Base-by-base conservation (phyloP, 2,329 filamentous ascomycete species). In the Phaeosphaeria sp. region DNA sequence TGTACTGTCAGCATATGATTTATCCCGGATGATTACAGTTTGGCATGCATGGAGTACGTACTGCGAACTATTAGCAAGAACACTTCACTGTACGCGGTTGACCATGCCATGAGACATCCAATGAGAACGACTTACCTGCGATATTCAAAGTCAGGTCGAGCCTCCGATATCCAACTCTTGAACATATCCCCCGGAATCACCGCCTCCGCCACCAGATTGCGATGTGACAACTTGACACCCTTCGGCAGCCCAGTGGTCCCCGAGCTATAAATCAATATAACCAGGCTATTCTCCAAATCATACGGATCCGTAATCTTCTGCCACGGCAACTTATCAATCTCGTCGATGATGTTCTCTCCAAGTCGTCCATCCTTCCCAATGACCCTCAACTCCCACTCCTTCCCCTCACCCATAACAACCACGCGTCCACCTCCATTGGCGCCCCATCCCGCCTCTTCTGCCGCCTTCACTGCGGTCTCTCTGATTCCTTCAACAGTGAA, bases 311-410 rank as follows among this genome's bases (percentile, higher is more conserved):
- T 86, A 43, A 89, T 81, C 22, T 74, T 78, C 36, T 75, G 67
- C 87, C 87, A 90, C 77, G 48, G 78, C 77, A 55, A 76, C 65
- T 7, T 81, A 79, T 24, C 83, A 81, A 1, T 79, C 78, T 53
- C 50, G 47, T 74, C 66, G 4, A 74, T 58, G 11, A 74, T 15
- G 27, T 73, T 68, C 13, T 8, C 6, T 3, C 67, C 69, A 3
- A 68, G 44, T 5, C 46, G 8, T 0, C 68, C 67, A 49, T 66
- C 75, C 27, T 67, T 74, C 8, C 67, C 68, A 20, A 77, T 72
- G 49, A 51, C 66, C 61, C 69, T 73, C 47, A 77, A 56, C 45
- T 54, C 71, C 74, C 70, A 81, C 25, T 73, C 70, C 59, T 63
- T 74, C 60, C 70, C 75, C 30, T 80, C 82, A 45, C 78, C 78